Evolutionary conservation across 1,284 basidiomycete genomes (phyloP).

Genomic region (Cerrena zonata): DNA sequence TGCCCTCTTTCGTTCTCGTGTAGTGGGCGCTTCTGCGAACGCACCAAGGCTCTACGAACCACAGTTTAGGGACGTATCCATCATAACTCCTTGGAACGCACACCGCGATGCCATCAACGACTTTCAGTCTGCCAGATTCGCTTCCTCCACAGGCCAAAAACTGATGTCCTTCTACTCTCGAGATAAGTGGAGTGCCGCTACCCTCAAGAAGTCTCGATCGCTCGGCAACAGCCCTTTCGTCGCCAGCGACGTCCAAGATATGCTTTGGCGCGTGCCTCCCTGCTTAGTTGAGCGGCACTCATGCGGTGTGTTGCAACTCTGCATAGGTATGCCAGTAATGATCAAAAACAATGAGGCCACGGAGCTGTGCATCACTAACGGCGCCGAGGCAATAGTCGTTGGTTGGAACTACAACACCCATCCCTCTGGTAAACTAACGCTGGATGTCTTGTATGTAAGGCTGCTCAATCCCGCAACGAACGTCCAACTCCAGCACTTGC

Average conservation of each 20-base stretch:
- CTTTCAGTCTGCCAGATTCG: slow-evolving; percentile 23
- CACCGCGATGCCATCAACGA: slow-evolving; percentile 31
- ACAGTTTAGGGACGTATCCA: slow-evolving; percentile 26
- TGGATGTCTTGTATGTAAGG: slow-evolving; percentile 34
- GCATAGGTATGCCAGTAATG: slow-evolving; percentile 37
- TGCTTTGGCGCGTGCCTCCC: slow-evolving; percentile 22
- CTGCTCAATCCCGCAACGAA: slow-evolving; percentile 25
- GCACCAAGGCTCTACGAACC: slow-evolving; percentile 13
- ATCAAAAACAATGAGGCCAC: slow-evolving; percentile 33
- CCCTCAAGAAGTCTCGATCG: too few relatives aligned
- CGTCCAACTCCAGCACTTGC: slow-evolving; percentile 30
- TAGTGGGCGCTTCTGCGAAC: neutral
- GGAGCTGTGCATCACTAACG: slow-evolving; percentile 36
- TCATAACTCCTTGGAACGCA: slow-evolving; percentile 29
- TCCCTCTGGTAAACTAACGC: slow-evolving; percentile 11
- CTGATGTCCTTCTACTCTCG: slow-evolving; percentile 26
- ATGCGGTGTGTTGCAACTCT: slow-evolving; percentile 29
- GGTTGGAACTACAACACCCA: slow-evolving; percentile 24
- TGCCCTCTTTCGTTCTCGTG: neutral
- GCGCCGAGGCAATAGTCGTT: slow-evolving; percentile 32
- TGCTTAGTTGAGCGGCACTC: slow-evolving; percentile 17
- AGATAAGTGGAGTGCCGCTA: slow-evolving; percentile 17
- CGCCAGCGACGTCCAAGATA: too few relatives aligned
- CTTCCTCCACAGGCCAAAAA: slow-evolving; percentile 22
- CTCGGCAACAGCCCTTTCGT: too few relatives aligned